Evolutionary conservation across 345 rosid species (phyloP), one percentile per base, ranked within the genome.

Genomic region (Heritiera littoralis): DNA sequence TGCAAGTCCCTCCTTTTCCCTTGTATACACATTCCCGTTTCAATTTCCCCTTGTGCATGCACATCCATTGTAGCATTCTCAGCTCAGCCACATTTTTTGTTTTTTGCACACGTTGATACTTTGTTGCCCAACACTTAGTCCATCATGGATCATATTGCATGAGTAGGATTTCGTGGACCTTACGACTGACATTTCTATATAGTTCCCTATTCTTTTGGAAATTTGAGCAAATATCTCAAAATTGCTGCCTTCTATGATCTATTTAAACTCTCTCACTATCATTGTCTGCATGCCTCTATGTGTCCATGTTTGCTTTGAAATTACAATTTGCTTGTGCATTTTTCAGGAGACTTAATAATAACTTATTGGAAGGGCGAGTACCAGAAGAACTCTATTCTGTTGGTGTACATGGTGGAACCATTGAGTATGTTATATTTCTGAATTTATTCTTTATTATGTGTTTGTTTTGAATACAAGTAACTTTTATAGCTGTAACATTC

Each of bases 351-450:
- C 81, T 96, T 87, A 90, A 90, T 78, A 82, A 82, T 81, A 94
- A 94, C 80, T 81, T 87, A 71, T 76, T 97, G 86, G 89, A 93
- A 86, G 99, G 98, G 66, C 83, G 77, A 77, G 99, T 97, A 46
- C 94, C 97, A 5, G 98, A 88, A 81, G 92, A 92, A 74, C 89
- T 97, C 71, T 97, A 88, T 85, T 85, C 95, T 68, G 88, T 97
- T 83, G 94, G 97, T 81, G 90, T 97, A 82, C 98, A 90, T 70
- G 99, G 99, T 75, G 99, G 99, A 80, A 87, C 86, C 43, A 91
- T 97, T 35, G 94, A 97, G 99, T 97, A 91, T 17, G 97, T 83
- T 61, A 18, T 51, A 17, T 59, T 41, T 46, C 52, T 69, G 5
- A 41, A 23, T 15, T 56, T 78, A 7, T 54, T 58, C 38, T 80